These are phyloP conservation scores for Coccomyxa subellipsoidea DNA, from an alignment of 163 green algal genomes.

Conservation along the genomic window DNA sequence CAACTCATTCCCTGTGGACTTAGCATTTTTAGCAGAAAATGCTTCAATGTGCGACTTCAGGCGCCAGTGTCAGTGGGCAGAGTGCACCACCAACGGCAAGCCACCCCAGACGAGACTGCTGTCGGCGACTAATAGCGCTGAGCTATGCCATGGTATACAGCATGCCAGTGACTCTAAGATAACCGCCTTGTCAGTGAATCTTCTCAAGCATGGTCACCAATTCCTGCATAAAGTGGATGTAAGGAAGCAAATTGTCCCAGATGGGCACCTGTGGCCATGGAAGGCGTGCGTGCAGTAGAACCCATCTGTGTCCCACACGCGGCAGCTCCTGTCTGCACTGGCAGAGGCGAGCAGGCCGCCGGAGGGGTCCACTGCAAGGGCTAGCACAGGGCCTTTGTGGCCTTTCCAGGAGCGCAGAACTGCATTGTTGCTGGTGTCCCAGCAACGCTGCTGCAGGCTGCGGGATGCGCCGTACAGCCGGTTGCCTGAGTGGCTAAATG, in stretches of 20 bases:
- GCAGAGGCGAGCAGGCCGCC: conserved; percentile 74
- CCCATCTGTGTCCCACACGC: conserved; percentile 84
- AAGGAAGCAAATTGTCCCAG: too few relatives aligned
- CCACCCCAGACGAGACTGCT: background rate
- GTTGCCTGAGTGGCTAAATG: conserved; percentile 64
- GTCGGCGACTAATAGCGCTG: conserved; percentile 4
- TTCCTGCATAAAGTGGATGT: too few relatives aligned
- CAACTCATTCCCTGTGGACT: background rate
- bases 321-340: conserved; percentile 66
- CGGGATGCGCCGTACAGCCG: conserved; percentile 72
- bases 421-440: conserved; percentile 57
- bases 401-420: conserved; percentile 34
- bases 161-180: conserved; percentile 14
- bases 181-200: background rate
- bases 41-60: background rate
- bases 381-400: conserved; percentile 71
- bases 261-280: conserved; percentile 74
- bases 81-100: background rate
- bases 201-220: too few relatives aligned
- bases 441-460: conserved; percentile 71
- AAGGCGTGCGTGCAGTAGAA: conserved; percentile 90
- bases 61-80: background rate
- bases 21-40: too few relatives aligned
- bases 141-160: background rate
- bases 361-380: conserved; percentile 71